Percentiles rank a stretch among this genome's conserved stretches.
phyloP scores from a whole-genome alignment of 805 yeast genomes.

The Kodamaea sagamina region DNA sequence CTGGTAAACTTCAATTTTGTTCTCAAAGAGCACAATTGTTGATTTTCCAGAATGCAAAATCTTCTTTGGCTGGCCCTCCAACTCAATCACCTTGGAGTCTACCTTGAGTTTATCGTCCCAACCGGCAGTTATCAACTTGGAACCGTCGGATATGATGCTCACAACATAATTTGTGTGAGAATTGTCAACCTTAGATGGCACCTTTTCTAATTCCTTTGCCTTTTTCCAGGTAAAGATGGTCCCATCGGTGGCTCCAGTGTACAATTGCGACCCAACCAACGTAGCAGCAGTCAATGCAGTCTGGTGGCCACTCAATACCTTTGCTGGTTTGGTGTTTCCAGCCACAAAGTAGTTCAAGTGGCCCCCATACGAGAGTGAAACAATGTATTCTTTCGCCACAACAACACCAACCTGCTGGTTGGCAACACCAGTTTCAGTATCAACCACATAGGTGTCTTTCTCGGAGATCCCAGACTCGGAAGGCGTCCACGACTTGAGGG shows the following conservation, averaged over 20 bases:
- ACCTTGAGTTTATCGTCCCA: conserved; percentile 83
- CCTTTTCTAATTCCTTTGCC: conserved; percentile 13
- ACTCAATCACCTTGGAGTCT: conserved; percentile 25
- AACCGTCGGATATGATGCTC: background rate
- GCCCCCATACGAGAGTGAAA: conserved; percentile 74
- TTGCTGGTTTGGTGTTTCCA: conserved; percentile 36
- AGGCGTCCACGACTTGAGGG: conserved; percentile 61
- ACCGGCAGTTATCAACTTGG: conserved; percentile 57
- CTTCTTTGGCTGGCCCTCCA: conserved; percentile 40
- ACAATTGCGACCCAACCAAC: conserved; percentile 29
- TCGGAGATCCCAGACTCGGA: background rate
- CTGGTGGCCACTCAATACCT: conserved; percentile 74
- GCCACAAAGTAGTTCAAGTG: conserved; percentile 59
- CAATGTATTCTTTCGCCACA: conserved; percentile 56
- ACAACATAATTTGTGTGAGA: conserved; percentile 68
- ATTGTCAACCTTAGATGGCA: conserved; percentile 37
- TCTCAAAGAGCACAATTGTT: conserved; percentile 34
- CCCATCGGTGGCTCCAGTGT: conserved; percentile 86
- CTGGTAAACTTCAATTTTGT: conserved; percentile 28
- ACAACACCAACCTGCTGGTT: conserved; percentile 82
- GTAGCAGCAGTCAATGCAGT: conserved; percentile 68
- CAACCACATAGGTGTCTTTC: conserved; percentile 48
- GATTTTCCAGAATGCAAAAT: conserved; percentile 28
- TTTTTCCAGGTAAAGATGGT: conserved; percentile 61
- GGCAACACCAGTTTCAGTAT: conserved; percentile 44